Evolutionary conservation across 2,329 filamentous ascomycete genomes (phyloP), one percentile per base, ranked within the genome.

Genomic region (Aureobasidium subglaciale): DNA sequence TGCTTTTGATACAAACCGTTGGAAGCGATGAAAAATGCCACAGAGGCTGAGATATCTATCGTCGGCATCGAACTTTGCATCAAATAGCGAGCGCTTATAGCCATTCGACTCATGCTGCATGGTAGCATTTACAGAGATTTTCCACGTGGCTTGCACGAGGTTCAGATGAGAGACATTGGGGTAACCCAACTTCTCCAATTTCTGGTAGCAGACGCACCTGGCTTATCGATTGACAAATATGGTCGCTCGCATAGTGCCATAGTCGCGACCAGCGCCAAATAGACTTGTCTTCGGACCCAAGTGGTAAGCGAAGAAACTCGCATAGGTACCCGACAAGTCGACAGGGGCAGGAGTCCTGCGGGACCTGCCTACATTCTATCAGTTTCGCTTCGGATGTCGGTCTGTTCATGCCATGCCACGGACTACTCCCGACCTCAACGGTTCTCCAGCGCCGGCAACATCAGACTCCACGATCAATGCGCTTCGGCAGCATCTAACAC

Each of bases 221-320:
- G 46, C 46, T 50, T 37, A 20, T 18, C 29, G n/a, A 38, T 50
- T 50, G 46, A 50, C 46, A 50, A 22, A 50, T 50, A 18, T 50
- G 32, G 15, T n/a, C n/a, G 22, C 9, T 20, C 34, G 27, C 27
- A 34, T 34, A 50, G 32, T 18, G 46, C 9, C n/a, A 37, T 24
- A n/a, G 18, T 27, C 15, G 32, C 46, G 16, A 22, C 38, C 22
- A 37, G 32, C 18, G 25, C n/a, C 34, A 15, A 16, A 20, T 27
- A n/a, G 22, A n/a, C 32, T 20, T 37, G 46, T 50, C 10, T 18
- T 7, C 18, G 20, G 10, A 50, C 3, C n/a, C 5, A 15, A 27
- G 2, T 38, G 15, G 5, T 50, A 37, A 50, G 46, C 46, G 46
- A 50, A 24, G n/a, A 4, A 22, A 24, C n/a, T 18, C n/a, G 24